Evolutionary conservation across 2,329 filamentous ascomycete species (phyloP), one percentile per base, ranked within the genome.

Genomic region (Pseudocercospora macadamiae): DNA sequence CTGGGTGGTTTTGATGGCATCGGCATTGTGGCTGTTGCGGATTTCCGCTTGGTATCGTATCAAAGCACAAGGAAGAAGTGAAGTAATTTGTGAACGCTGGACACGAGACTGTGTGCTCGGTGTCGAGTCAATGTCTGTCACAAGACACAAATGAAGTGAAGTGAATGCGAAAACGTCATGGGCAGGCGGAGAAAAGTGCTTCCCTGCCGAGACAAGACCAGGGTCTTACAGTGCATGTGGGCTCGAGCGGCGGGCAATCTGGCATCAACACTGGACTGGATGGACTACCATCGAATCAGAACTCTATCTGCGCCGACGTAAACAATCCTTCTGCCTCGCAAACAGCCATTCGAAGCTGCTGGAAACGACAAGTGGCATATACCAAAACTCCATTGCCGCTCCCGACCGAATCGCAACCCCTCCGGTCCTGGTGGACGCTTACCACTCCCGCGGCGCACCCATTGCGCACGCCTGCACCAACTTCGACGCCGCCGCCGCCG

Each of bases 1-100:
- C 75, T 70, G 4, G 73, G 63, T 4, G 70, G 65, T 60, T 73
- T 69, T 32, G 69, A 69, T 39, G 78, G 70, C 78, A 80, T 80
- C 61, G 70, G 68, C 70, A 73, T 72, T 7, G 47, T 70, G 51
- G 51, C 57, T 56, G 30, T 25, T 42, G 28, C 4, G n/a, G 45
- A 12, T 7, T n/a, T 44, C n/a, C 34, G 10, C 14, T 18, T 42
- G 14, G 4, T 8, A 42, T 21, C 12, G 12, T 32, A 12, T n/a
- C n/a, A n/a, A n/a, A n/a, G n/a, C n/a, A n/a, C n/a, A n/a, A n/a
- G n/a, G n/a, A n/a, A n/a, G n/a, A n/a, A n/a, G n/a, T n/a, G n/a
- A n/a, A n/a, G n/a, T n/a, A n/a, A n/a, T n/a, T n/a, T n/a, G n/a
- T n/a, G n/a, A n/a, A n/a, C n/a, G 21, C 14, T 25, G 12, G 9